Conservation (phyloP, 2,329 filamentous ascomycete genomes). For the Ophiocordyceps unilateralis region DNA sequence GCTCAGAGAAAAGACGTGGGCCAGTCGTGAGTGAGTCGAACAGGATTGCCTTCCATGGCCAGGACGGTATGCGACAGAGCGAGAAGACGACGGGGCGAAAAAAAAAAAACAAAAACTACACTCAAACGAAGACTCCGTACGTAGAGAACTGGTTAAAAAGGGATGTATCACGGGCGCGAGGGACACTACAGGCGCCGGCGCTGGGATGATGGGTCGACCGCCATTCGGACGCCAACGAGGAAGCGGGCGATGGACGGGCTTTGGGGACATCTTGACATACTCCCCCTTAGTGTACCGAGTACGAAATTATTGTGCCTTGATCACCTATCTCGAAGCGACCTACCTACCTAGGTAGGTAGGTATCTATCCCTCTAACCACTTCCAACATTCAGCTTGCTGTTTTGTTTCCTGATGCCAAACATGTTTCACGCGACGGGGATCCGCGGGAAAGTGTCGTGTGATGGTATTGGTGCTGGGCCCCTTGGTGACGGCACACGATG, state of each 20-base stretch:
- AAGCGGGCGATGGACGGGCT: not conserved
- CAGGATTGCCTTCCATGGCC: no score
- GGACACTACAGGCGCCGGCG: not conserved
- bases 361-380: no score
- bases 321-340: not conserved
- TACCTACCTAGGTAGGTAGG: no score
- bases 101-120: not conserved
- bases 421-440: not conserved
- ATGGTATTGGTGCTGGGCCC: not conserved
- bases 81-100: not conserved
- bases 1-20: constrained; percentile 68
- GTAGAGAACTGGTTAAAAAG: not conserved
- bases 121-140: not conserved
- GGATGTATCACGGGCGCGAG: not conserved
- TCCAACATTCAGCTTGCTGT: not conserved
- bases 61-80: not conserved
- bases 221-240: no score
- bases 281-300: not conserved
- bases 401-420: not conserved
- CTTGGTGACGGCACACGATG: not conserved
- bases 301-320: not conserved
- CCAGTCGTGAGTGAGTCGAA: constrained; percentile 15
- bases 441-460: not conserved
- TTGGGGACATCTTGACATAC: not conserved
- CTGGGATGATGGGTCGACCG: not conserved